Conservation (phyloP, 2,329 filamentous ascomycete species). For the Colletotrichum sp. region DNA sequence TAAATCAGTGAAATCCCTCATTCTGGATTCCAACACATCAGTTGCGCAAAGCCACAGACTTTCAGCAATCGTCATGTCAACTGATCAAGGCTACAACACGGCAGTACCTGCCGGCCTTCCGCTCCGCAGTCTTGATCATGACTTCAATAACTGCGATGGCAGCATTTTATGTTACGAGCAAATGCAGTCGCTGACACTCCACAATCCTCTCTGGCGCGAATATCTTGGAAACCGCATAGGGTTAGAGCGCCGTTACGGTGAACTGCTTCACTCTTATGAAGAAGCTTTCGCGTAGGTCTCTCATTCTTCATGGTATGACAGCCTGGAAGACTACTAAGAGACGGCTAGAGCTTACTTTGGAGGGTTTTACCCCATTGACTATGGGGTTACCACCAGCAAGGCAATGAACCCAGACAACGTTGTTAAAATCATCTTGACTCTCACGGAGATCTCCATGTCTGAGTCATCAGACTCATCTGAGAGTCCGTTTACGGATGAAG, state of each 20-base stretch:
- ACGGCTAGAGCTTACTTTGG: slow-evolving; percentile 20
- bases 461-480: slow-evolving; percentile 21
- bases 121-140: slow-evolving; percentile 22
- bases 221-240: slow-evolving; percentile 24
- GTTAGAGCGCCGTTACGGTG: slow-evolving; percentile 25
- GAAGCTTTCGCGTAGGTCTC: slow-evolving; percentile 15
- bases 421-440: slow-evolving; percentile 25
- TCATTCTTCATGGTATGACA: rapidly evolving
- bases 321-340: not conserved
- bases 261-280: slow-evolving; percentile 25
- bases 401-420: slow-evolving; percentile 23
- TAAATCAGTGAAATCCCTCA: rapidly evolving
- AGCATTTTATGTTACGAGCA: slow-evolving; percentile 25
- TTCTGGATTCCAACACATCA: not conserved
- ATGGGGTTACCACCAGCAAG: slow-evolving; percentile 20
- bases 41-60: not conserved
- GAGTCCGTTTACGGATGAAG: slow-evolving; percentile 17
- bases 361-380: slow-evolving; percentile 26
- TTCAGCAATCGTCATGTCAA: not conserved
- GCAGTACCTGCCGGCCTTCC: not conserved
- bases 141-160: slow-evolving; percentile 29
- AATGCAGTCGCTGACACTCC: slow-evolving; percentile 21
- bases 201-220: slow-evolving; percentile 26
- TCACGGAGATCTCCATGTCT: slow-evolving; percentile 16
- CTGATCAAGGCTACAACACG: not conserved